Base-by-base conservation (phyloP, 345 rosid species). In the Arabis hirsuta region DNA sequence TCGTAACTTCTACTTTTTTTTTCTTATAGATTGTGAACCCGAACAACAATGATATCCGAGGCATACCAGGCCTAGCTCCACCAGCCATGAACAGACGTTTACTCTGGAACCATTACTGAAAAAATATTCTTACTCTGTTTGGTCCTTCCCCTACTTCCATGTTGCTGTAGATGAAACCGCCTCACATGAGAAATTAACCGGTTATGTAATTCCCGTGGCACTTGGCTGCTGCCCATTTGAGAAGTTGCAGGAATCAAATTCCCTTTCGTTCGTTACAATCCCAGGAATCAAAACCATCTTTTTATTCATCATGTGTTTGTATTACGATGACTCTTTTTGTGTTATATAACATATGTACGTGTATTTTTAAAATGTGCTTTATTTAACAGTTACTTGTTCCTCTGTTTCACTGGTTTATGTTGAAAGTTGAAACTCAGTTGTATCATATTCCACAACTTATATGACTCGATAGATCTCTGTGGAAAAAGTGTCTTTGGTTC, bases 51-150 rank as follows among this genome's bases (percentile, higher is more conserved):
- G 94, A 90, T 80, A 88, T 91, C 73, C 88, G 85, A 6, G 90
- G 80, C 75, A 87, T 95, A 72, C 97, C 99, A 1, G 99, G 98
- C 39, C 53, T 95, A 77, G 98, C 97, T 9, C 98, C 99, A 43
- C 99, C 99, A 52, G 97, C 88, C 10, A 84, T 80, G 84, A 65
- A 69, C 61, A 84, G 98, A 45, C 87, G 83, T 73, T 81, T 94
- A 65, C 97, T 94, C 72, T 91, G 89, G 95, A 66, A 62, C 75
- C 71, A 73, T 57, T 71, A 80, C 55, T 81, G 65, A 80, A 60
- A 58, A 20, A 22, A n/a, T 44, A 42, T 48, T 52, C 51, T 51
- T 67, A 22, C 16, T 54, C 19, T 3, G 62, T 62, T 69, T 69
- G 71, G 65, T 76, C 46, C 59, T 12, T 12, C 69, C 71, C 27